These are phyloP conservation scores for Chloranthus sessilifolius DNA, from an alignment of 164 flowering plant species.

Conservation along the genomic window DNA sequence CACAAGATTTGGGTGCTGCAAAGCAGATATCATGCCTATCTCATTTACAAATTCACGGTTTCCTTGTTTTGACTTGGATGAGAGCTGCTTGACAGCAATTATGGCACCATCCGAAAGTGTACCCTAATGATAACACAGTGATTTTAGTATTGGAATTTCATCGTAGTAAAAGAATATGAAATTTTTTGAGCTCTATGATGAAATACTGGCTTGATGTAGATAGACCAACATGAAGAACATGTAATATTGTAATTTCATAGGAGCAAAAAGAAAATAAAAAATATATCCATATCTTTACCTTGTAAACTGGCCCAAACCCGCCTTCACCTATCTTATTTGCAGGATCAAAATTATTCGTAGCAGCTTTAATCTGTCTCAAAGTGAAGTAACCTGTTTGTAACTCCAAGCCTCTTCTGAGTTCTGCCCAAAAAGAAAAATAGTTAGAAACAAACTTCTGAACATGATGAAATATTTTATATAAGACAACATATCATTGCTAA, in stretches of 20 bases:
- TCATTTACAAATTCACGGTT: slow-evolving; percentile 61
- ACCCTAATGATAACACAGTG: slow-evolving; percentile 13
- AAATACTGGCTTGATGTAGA: not conserved
- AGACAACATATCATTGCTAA: not conserved
- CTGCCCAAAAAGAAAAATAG: slow-evolving; percentile 23
- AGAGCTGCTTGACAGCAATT: slow-evolving; percentile 59
- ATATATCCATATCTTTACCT: slow-evolving; percentile 31
- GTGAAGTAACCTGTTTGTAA: slow-evolving; percentile 60
- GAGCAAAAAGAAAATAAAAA: not conserved
- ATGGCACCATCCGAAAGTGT: slow-evolving; percentile 37
- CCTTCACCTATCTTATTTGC: slow-evolving; percentile 86
- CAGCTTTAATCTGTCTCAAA: slow-evolving; percentile 65
- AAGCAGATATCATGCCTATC: slow-evolving; percentile 49
- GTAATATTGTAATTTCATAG: not conserved
- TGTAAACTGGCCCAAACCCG: slow-evolving; percentile 81
- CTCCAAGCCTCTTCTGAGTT: slow-evolving; percentile 51
- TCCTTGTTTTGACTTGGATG: slow-evolving; percentile 53
- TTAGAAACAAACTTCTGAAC: too few species aligned
- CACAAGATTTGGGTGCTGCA: slow-evolving; percentile 58
- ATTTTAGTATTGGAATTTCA: not conserved
- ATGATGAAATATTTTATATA: too few species aligned
- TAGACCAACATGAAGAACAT: not conserved
- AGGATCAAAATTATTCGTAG: slow-evolving; percentile 67
- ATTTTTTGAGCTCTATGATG: not conserved
- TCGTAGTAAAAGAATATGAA: not conserved